Evolutionary conservation across 2,329 filamentous ascomycete genomes (phyloP).

Genomic region (Fusarium newnesense): DNA sequence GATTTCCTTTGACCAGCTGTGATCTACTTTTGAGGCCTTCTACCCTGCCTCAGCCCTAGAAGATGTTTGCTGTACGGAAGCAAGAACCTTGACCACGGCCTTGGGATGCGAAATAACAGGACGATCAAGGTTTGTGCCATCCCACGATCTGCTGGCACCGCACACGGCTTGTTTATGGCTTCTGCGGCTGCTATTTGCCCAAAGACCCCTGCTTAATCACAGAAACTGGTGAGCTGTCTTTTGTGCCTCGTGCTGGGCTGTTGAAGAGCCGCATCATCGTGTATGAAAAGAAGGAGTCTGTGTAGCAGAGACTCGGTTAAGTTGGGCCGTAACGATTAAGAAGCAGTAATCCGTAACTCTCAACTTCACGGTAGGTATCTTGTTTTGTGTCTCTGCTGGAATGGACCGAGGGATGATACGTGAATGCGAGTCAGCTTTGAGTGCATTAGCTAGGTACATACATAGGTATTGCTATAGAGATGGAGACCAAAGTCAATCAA

Average conservation of each 20-base stretch:
- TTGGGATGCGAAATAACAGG: slow-evolving; percentile 24
- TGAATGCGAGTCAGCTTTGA: slow-evolving; percentile 33
- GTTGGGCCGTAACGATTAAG: slow-evolving; percentile 2
- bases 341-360: background rate
- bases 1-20: slow-evolving; percentile 14
- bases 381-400: slow-evolving; percentile 32
- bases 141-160: slow-evolving; percentile 41
- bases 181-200: slow-evolving; percentile 28
- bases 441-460: slow-evolving; percentile 10
- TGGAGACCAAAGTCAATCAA: slow-evolving; percentile 11
- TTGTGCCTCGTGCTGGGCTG: background rate
- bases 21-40: slow-evolving; percentile 35
- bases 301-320: slow-evolving; percentile 6
- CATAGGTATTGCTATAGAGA: background rate
- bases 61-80: background rate
- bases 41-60: slow-evolving; percentile 19
- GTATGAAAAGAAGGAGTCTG: slow-evolving; percentile 1
- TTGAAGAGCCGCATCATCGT: slow-evolving; percentile 26
- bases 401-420: slow-evolving; percentile 9
- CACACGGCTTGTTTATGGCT: slow-evolving; percentile 33
- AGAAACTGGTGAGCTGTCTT: background rate
- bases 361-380: slow-evolving; percentile 23
- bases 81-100: slow-evolving; percentile 20
- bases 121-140: slow-evolving; percentile 8
- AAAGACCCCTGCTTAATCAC: slow-evolving; percentile 33